Evolutionary conservation across 2,329 filamentous ascomycete species (phyloP).

Genomic region (Blastomyces silverae): DNA sequence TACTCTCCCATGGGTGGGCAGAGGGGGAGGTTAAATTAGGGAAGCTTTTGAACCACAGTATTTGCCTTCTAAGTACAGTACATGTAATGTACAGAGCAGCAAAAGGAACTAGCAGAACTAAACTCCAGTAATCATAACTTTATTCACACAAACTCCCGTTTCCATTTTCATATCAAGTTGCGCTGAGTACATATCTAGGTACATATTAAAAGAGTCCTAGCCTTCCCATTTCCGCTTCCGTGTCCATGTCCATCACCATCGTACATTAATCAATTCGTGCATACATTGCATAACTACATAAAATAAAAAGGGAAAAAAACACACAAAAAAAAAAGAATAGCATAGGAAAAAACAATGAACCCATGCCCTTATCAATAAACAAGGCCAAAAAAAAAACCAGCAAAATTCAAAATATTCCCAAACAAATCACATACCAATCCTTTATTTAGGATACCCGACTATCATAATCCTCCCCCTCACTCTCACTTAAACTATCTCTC

Average conservation of each 20-base stretch:
- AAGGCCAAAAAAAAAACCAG: neutral
- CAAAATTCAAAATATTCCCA: neutral
- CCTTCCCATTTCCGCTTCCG: neutral
- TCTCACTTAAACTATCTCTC: conserved; percentile 51
- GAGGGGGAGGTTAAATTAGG: no score
- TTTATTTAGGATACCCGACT: conserved; percentile 21
- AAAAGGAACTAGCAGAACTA: no score
- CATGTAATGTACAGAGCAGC: no score
- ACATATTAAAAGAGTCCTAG: neutral
- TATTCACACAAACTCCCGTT: no score
- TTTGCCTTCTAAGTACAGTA: no score
- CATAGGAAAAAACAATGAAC: neutral
- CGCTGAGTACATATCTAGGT: no score
- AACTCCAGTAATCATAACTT: no score
- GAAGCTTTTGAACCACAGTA: no score
- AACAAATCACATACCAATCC: neutral
- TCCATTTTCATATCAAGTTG: no score
- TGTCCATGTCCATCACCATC: neutral
- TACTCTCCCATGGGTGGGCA: no score
- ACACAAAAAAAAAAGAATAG: neutral
- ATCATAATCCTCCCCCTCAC: conserved; percentile 38
- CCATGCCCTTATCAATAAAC: neutral
- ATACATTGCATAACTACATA: conserved; percentile 10
- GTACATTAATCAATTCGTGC: neutral
- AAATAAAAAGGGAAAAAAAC: neutral